Evolutionary conservation across 2,329 filamentous ascomycete species (phyloP), one percentile per base, ranked within the genome.

Genomic region (Pleoardoris graminearum): DNA sequence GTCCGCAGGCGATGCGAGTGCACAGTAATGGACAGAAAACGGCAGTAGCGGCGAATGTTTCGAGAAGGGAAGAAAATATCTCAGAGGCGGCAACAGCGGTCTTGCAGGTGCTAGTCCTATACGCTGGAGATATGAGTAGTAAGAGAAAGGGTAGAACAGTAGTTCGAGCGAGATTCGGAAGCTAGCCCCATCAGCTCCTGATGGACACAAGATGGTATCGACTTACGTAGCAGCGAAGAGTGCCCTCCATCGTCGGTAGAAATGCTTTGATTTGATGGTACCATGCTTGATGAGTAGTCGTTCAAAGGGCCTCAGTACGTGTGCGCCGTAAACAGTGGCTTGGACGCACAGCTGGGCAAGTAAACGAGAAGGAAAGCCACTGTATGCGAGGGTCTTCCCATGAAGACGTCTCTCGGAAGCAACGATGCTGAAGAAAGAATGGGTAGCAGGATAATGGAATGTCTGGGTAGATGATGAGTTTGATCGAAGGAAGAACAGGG

Each of bases 81-180:
- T 60, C 59, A 62, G 64, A 14, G 54, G 48, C 12, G 70, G 69
- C 11, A 70, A 53, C 7, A 70, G 46, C 17, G 67, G 67, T 17
- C 50, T 58, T 35, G 67, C 60, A 32, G 68, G 58, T 10, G 65
- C 38, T 7, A 73, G 60, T 2, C 67, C 69, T 27, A 73, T 53
- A 23, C 65, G 55, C 58, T 72, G 70, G 17, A 72, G 52, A 37
- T 49, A 55, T 4, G 61, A 60, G 54, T 71, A 65, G 37, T 72
- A 70, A 6, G 59, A 60, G n/a, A 72, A 61, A 3, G 70, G 69
- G 50, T 65, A 72, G 46, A 67, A 66, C 3, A 67, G 25, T 4
- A 70, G 16, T 41, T 71, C 66, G 11, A 72, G 56, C 10, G 52
- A 50, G 19, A 69, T 29, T n/a, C 62, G 64, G 37, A 71, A 56